These are phyloP conservation scores for Podaxis carcinomalis DNA, from an alignment of 768 basidiomycete species.

Conservation along the genomic window DNA sequence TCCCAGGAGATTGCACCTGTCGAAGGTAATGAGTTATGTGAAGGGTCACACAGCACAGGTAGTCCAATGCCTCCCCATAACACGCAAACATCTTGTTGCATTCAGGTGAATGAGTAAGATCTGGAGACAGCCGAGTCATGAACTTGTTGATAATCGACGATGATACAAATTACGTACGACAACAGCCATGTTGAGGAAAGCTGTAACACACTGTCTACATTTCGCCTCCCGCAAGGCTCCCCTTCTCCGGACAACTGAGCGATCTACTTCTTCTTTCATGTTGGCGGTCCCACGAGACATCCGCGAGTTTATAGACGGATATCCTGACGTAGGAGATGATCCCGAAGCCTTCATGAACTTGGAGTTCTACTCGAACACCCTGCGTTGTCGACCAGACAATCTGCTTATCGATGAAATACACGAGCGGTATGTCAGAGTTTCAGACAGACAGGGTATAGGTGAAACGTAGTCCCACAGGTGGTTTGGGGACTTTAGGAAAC, in stretches of 20 bases:
- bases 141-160: not conserved
- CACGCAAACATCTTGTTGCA: not conserved
- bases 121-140: not conserved
- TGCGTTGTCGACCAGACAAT: slow-evolving; percentile 58
- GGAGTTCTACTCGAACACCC: slow-evolving; percentile 55
- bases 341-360: slow-evolving; percentile 40
- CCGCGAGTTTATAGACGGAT: slow-evolving; percentile 51
- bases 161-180: not conserved
- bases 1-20: too few species aligned
- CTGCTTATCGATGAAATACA: slow-evolving; percentile 61
- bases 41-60: too few species aligned
- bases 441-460: not conserved
- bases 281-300: slow-evolving; percentile 53
- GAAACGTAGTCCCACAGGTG: slow-evolving; percentile 38
- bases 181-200: not conserved
- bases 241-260: not conserved
- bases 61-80: too few species aligned
- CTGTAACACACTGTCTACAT: not conserved
- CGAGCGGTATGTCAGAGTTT: slow-evolving; percentile 34
- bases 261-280: not conserved
- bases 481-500: slow-evolving; percentile 53
- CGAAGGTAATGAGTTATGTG: too few species aligned
- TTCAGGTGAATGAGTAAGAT: not conserved
- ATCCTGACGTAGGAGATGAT: slow-evolving; percentile 43
- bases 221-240: not conserved